Percentiles rank a stretch among this genome's conserved stretches.
Evolutionary conservation across 2,329 filamentous ascomycete species (phyloP).

Genomic region (Calonectria pseudoreteaudii): DNA sequence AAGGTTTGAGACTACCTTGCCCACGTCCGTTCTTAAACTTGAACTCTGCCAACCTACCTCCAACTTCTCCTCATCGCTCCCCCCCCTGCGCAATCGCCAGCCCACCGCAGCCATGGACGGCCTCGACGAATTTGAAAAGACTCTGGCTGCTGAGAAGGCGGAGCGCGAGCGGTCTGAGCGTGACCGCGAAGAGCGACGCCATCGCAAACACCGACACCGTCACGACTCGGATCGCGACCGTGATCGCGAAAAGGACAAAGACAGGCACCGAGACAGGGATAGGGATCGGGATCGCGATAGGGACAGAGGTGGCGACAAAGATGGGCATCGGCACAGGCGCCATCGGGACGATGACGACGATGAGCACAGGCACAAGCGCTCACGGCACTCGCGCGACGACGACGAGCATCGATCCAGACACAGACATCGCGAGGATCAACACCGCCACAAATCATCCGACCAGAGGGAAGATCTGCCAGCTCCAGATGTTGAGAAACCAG

Average conservation of each 20-base stretch:
- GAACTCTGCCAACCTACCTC: background rate
- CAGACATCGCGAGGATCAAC: conserved; percentile 35
- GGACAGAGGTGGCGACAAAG: conserved; percentile 43
- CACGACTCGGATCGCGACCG: conserved; percentile 49
- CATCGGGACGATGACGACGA: conserved; percentile 56
- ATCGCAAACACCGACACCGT: conserved; percentile 58
- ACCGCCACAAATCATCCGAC: conserved; percentile 57
- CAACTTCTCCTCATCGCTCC: background rate
- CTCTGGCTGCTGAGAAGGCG: conserved; percentile 74
- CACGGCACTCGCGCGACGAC: conserved; percentile 62
- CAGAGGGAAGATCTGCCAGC: conserved; percentile 63
- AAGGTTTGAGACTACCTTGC: background rate
- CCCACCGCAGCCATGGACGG: conserved; percentile 57
- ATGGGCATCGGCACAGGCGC: conserved; percentile 47
- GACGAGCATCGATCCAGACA: conserved; percentile 58
- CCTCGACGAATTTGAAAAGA: conserved; percentile 82
- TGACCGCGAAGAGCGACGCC: conserved; percentile 57
- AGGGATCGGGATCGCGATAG: conserved; percentile 41
- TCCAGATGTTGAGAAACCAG: conserved; percentile 61
- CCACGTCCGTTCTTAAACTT: background rate
- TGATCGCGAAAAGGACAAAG: conserved; percentile 41
- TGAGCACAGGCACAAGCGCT: conserved; percentile 73
- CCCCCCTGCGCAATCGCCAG: background rate
- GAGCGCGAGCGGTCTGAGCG: conserved; percentile 62
- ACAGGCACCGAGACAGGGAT: conserved; percentile 47